A percentile compares a stretch with the other conserved stretches of the same genome.
phyloP scores from a whole-genome alignment of 495 filamentous ascomycete species.

The Pyrenula massariospora region DNA sequence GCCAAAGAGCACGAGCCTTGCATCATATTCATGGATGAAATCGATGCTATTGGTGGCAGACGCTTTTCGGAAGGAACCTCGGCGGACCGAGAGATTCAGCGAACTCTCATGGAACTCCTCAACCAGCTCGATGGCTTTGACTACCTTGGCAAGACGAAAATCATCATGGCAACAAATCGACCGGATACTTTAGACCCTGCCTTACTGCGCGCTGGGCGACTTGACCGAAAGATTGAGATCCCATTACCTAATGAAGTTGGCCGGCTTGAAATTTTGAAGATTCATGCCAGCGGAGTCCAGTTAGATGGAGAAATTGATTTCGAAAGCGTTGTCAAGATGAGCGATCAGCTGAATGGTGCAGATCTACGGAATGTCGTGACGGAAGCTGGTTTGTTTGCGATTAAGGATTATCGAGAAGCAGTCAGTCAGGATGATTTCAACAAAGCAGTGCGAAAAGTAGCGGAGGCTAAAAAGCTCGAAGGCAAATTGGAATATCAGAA shows the following conservation, averaged over 20 bases:
- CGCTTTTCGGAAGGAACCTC: slow-evolving; percentile 98
- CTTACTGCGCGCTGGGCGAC: slow-evolving; percentile 79
- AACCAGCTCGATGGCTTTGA: slow-evolving; percentile 99
- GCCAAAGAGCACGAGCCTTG: slow-evolving; percentile 99
- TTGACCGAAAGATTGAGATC: slow-evolving; percentile 98
- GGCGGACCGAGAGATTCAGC: slow-evolving; percentile 96
- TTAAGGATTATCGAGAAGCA: slow-evolving; percentile 91
- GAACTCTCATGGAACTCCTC: slow-evolving; percentile 96
- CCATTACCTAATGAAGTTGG: slow-evolving; percentile 98
- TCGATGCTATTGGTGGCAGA: slow-evolving; percentile 95
- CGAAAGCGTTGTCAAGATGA: slow-evolving; percentile 99
- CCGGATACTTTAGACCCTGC: slow-evolving; percentile 97
- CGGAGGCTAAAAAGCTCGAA: slow-evolving; percentile 95
- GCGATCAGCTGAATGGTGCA: slow-evolving; percentile 91
- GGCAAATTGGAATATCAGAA: slow-evolving; percentile 98
- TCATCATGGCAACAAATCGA: slow-evolving; percentile 99
- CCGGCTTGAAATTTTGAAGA: slow-evolving; percentile 95
- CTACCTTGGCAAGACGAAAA: slow-evolving; percentile 98
- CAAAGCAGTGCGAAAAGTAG: slow-evolving; percentile 93
- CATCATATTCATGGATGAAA: slow-evolving; percentile 99
- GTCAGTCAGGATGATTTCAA: slow-evolving; percentile 99
- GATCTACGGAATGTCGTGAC: slow-evolving; percentile 97
- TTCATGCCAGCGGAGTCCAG: slow-evolving; percentile 77
- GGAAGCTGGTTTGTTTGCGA: slow-evolving; percentile 95
- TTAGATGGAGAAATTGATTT: slow-evolving; percentile 96